Evolutionary conservation across 176 grass and related monocot genomes (phyloP).

Genomic region (Otatea glauca): DNA sequence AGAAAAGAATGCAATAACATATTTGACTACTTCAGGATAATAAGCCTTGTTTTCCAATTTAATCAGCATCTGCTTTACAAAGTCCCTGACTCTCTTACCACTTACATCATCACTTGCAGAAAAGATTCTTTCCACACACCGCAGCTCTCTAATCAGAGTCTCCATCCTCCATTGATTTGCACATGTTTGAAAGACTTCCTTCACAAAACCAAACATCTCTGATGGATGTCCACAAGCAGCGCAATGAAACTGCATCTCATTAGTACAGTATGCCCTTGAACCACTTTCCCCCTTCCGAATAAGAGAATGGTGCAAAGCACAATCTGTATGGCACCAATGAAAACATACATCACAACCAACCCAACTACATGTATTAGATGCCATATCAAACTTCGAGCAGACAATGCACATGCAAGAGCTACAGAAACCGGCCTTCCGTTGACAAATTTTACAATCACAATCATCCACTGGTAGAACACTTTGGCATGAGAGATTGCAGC

Average conservation of each 20-base stretch:
- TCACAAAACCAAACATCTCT: constrained; percentile 99
- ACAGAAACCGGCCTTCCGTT: constrained; percentile 72
- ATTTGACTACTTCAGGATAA: constrained; percentile 71
- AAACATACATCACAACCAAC: constrained; percentile 94
- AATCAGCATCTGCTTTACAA: constrained; percentile 67
- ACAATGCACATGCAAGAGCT: constrained; percentile 88
- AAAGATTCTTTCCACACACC: constrained; percentile 81
- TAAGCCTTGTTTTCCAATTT: constrained; percentile 63
- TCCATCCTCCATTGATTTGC: constrained; percentile 77
- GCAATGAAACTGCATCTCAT: constrained; percentile 81
- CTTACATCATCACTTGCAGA: constrained; percentile 67
- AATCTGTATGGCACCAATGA: constrained; percentile 98
- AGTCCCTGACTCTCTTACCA: constrained; percentile 68
- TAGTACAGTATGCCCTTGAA: constrained; percentile 38
- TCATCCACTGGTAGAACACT: constrained; percentile 71
- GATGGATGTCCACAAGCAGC: constrained; percentile 79
- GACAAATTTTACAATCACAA: constrained; percentile 90
- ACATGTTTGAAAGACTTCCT: constrained; percentile 89
- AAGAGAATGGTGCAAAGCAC: constrained; percentile 65
- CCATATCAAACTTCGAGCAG: constrained; percentile 84
- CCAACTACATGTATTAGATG: constrained; percentile 95
- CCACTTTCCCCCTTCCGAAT: constrained; percentile 70
- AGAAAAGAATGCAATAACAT: constrained; percentile 73
- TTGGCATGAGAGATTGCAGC: constrained; percentile 76
- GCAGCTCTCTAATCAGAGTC: constrained; percentile 71